phyloP scores from a whole-genome alignment of 176 grass and related monocot species.

The Dendrocalamus sinicus region DNA sequence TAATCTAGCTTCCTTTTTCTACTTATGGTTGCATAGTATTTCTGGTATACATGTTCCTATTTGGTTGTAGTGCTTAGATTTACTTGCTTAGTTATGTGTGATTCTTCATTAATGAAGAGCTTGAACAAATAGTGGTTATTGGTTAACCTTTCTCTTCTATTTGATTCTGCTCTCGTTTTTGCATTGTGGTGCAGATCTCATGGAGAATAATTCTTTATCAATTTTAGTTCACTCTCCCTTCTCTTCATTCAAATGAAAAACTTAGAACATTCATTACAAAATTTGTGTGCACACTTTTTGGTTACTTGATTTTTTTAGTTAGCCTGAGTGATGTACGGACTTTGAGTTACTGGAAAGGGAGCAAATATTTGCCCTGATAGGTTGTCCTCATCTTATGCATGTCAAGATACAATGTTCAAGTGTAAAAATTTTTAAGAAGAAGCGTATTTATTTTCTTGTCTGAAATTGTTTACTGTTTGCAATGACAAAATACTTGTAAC shows the following conservation, averaged over 20 bases:
- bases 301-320: not conserved
- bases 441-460: not conserved
- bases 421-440: not conserved
- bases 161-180: not conserved
- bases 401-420: not conserved
- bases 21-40: slow-evolving; percentile 15
- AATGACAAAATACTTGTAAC: slow-evolving; percentile 15
- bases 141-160: not conserved
- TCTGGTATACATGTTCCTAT: not conserved
- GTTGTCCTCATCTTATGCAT: not conserved
- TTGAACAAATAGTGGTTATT: not conserved
- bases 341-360: not conserved
- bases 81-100: not conserved
- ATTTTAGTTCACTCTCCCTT: not conserved
- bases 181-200: not conserved
- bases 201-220: not conserved
- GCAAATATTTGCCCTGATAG: not conserved
- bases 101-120: slow-evolving; percentile 17
- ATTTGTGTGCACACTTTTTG: not conserved
- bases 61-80: slow-evolving; percentile 33
- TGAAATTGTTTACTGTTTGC: not conserved
- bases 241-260: not conserved
- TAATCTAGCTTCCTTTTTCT: slow-evolving; percentile 9
- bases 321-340: not conserved
- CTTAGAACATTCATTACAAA: not conserved